Evolutionary conservation across 1,284 basidiomycete species (phyloP).

Genomic region (Cutaneotrichosporon sp.): DNA sequence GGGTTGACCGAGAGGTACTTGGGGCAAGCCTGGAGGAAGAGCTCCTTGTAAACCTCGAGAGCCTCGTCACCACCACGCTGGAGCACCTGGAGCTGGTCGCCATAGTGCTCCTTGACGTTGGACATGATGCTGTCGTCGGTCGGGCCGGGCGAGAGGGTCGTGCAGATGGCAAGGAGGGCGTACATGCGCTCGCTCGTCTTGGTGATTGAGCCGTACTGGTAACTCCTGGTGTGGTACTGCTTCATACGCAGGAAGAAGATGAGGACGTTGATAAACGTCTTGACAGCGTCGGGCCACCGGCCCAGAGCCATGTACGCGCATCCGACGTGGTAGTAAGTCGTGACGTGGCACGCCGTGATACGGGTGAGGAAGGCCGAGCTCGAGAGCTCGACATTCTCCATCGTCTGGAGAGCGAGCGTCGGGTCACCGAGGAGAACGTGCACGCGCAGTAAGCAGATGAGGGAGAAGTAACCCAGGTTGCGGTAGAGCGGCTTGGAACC

Average conservation of each 20-base stretch:
- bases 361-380: constrained; percentile 77
- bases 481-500: constrained; percentile 86
- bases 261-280: constrained; percentile 85
- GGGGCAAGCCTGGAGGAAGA: constrained; percentile 90
- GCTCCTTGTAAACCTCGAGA: constrained; percentile 83
- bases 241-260: constrained; percentile 91
- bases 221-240: constrained; percentile 92
- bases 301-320: constrained; percentile 95
- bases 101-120: constrained; percentile 87
- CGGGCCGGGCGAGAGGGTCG: constrained; percentile 82
- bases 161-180: constrained; percentile 88
- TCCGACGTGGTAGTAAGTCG: constrained; percentile 82
- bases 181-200: constrained; percentile 98
- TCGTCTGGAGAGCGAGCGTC: constrained; percentile 82
- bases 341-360: constrained; percentile 89
- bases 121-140: constrained; percentile 93
- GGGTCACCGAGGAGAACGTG: constrained; percentile 96
- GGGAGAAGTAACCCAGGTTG: constrained; percentile 95
- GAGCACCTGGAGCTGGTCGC: constrained; percentile 86
- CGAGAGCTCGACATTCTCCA: constrained; percentile 88
- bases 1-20: constrained; percentile 95
- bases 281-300: constrained; percentile 91
- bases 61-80: constrained; percentile 66
- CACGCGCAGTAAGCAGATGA: constrained; percentile 91
- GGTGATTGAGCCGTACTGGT: constrained; percentile 98